Evolutionary conservation across 2,329 filamentous ascomycete genomes (phyloP).

Genomic region (Pezicula neosporulosa): DNA sequence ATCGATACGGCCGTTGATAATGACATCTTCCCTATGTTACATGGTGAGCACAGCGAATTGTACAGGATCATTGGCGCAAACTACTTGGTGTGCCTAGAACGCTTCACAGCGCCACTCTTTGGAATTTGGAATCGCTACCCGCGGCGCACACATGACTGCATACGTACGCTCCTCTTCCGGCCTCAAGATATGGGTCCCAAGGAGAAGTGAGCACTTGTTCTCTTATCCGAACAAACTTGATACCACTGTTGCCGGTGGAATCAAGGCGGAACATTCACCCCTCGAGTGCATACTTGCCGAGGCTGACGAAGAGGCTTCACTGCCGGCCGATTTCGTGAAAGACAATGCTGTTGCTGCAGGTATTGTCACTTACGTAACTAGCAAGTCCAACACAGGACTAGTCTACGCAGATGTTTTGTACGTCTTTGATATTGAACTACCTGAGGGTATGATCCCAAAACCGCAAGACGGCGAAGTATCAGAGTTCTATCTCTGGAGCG

Average conservation of each 20-base stretch:
- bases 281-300: constrained; percentile 70
- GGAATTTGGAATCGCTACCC: constrained; percentile 67
- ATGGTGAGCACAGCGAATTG: constrained; percentile 37
- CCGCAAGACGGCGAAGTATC: constrained; percentile 78
- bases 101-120: constrained; percentile 44
- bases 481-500: constrained; percentile 64
- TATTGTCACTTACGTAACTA: constrained; percentile 64
- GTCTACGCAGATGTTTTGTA: constrained; percentile 69
- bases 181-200: constrained; percentile 69
- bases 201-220: constrained; percentile 61
- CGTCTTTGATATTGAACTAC: constrained; percentile 72
- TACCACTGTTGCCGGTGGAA: constrained; percentile 76
- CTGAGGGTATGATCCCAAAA: constrained; percentile 51
- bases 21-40: constrained; percentile 33
- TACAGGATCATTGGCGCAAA: constrained; percentile 37
- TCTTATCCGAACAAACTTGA: constrained; percentile 75
- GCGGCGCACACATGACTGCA: constrained; percentile 64
- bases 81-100: constrained; percentile 10
- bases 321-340: constrained; percentile 56
- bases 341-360: constrained; percentile 49
- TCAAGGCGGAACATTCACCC: constrained; percentile 62
- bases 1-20: constrained; percentile 34
- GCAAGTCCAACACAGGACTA: constrained; percentile 57
- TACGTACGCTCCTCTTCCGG: constrained; percentile 47
- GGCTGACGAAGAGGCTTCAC: constrained; percentile 68